A percentile compares a stretch with the other conserved stretches of the same genome.
Evolutionary conservation across 805 yeast genomes (phyloP).

Genomic region (Yarrowia hollandica): DNA sequence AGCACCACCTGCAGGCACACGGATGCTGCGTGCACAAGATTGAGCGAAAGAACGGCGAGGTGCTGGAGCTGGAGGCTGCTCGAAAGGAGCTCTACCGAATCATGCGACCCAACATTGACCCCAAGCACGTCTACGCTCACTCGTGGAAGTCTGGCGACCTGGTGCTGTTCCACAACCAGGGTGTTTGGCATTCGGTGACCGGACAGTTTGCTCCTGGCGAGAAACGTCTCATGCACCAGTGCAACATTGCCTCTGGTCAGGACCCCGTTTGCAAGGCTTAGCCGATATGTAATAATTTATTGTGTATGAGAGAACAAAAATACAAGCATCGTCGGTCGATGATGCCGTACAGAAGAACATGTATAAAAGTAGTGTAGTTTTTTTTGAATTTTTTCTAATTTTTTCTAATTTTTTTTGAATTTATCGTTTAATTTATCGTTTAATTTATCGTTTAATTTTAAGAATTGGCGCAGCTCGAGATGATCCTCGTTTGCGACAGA

Average conservation of each 20-base stretch:
- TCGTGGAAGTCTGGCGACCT: constrained; percentile 82
- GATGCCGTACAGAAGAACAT: too few species aligned
- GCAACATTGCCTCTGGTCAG: constrained; percentile 80
- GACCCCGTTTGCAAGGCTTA: constrained; percentile 52
- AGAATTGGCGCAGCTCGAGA: too few species aligned
- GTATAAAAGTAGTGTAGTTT: too few species aligned
- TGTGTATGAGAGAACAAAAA: too few species aligned
- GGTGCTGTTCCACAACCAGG: constrained; percentile 83
- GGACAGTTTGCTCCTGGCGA: constrained; percentile 82
- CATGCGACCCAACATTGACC: constrained; percentile 84
- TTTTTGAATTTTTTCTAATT: too few species aligned
- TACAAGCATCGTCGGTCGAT: too few species aligned
- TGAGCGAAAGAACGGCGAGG: constrained; percentile 56
- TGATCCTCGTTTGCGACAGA: too few species aligned
- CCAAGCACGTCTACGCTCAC: constrained; percentile 73
- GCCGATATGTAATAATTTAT: not conserved
- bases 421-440: too few species aligned
- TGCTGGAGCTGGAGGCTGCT: constrained; percentile 67
- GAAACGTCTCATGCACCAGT: constrained; percentile 86
- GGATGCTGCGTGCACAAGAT: constrained; percentile 81
- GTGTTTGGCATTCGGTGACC: constrained; percentile 89
- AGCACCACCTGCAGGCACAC: constrained; percentile 82
- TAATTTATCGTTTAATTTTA: too few species aligned
- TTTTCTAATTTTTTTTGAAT: too few species aligned
- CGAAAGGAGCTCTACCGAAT: constrained; percentile 67